Percentiles rank a stretch among this genome's conserved stretches.
Conservation (phyloP, 257 asterid species). For the Solanum chiquidenum region DNA sequence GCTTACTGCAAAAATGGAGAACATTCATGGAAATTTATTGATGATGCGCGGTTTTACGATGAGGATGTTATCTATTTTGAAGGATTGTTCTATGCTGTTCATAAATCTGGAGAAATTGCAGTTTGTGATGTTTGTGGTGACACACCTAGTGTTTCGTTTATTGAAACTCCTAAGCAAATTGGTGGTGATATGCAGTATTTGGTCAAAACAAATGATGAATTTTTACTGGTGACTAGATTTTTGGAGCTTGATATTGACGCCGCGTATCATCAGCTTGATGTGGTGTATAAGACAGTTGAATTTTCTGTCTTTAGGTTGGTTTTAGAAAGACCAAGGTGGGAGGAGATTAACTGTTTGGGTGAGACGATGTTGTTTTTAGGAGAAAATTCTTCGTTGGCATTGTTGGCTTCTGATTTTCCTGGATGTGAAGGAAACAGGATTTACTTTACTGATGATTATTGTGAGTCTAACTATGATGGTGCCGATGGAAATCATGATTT, state of each 20-base stretch:
- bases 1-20: conserved; percentile 46
- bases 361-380: conserved; percentile 59
- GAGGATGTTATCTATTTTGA: conserved; percentile 56
- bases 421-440: conserved; percentile 60
- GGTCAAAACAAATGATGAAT: conserved; percentile 56
- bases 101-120: conserved; percentile 45
- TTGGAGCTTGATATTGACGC: conserved; percentile 40
- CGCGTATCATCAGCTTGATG: conserved; percentile 9
- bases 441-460: conserved; percentile 65
- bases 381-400: conserved; percentile 51
- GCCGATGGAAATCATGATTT: conserved; percentile 49
- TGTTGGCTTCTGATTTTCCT: conserved; percentile 41
- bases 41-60: conserved; percentile 24
- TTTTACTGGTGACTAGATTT: conserved; percentile 46
- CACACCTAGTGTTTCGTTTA: conserved; percentile 20
- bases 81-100: conserved; percentile 38
- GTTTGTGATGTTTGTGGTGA: conserved; percentile 36
- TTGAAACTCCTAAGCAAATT: conserved; percentile 16
- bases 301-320: conserved; percentile 45
- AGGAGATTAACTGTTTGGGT: conserved; percentile 32
- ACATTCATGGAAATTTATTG: conserved; percentile 40
- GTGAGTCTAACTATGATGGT: conserved; percentile 38
- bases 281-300: conserved; percentile 42
- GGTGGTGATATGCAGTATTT: conserved; percentile 67
- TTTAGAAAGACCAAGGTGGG: conserved; percentile 39